phyloP scores from a whole-genome alignment of 331 rosid species.

The Erythrophleum ivorense region DNA sequence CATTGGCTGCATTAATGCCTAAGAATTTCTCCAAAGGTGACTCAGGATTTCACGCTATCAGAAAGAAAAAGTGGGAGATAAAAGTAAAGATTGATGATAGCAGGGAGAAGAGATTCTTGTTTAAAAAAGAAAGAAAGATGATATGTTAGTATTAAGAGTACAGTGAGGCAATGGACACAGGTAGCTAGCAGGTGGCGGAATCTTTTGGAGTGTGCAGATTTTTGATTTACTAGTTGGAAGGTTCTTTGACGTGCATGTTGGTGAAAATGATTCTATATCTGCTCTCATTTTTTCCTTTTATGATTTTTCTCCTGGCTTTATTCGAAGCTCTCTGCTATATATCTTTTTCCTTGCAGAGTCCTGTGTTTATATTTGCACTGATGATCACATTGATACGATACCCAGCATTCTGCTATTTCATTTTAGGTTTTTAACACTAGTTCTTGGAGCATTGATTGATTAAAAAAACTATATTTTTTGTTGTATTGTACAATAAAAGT shows the following conservation, averaged over 20 bases:
- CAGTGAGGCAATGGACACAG: background rate
- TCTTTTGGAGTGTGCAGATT: conserved; percentile 23
- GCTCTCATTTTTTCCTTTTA: background rate
- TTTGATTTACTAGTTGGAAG: conserved; percentile 21
- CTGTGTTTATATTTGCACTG: background rate
- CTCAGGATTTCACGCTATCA: background rate
- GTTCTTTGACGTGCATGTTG: conserved; percentile 33
- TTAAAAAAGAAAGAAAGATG: background rate
- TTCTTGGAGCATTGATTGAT: too few species aligned
- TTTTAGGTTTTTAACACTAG: background rate
- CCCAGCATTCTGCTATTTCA: background rate
- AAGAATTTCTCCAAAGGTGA: background rate
- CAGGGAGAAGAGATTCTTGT: background rate
- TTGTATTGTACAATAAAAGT: background rate
- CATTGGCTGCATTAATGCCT: background rate
- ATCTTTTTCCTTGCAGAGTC: background rate
- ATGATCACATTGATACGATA: conserved; percentile 7
- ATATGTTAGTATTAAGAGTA: background rate
- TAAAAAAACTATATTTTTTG: background rate
- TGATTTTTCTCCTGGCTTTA: background rate
- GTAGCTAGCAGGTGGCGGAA: background rate
- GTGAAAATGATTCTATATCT: conserved; percentile 26
- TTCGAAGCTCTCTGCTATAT: background rate
- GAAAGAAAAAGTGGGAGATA: background rate
- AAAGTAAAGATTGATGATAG: background rate